Evolutionary conservation across 306 rosid species (phyloP).

Genomic region (Glycine tomentella): DNA sequence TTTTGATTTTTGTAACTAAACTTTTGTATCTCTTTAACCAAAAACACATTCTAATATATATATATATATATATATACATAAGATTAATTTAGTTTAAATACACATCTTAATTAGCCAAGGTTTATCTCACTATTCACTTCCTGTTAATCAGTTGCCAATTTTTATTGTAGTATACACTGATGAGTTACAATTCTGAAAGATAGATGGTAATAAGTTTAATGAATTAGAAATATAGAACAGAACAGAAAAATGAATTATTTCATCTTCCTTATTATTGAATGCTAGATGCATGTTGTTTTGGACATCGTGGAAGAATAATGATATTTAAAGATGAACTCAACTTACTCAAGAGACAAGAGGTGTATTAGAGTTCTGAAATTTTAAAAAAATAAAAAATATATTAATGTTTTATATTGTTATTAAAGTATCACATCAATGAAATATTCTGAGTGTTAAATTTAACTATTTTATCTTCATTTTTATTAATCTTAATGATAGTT

Average conservation of each 20-base stretch:
- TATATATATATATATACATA: background rate
- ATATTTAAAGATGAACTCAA: background rate
- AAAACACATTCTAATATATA: background rate
- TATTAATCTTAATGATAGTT: conserved; percentile 7
- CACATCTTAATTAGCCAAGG: background rate
- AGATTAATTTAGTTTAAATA: background rate
- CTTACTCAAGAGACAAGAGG: background rate
- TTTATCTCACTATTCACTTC: background rate
- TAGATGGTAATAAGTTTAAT: background rate
- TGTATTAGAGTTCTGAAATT: background rate
- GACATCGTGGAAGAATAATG: background rate
- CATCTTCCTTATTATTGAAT: conserved; percentile 13
- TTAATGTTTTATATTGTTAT: background rate
- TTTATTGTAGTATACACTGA: background rate
- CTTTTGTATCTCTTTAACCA: background rate
- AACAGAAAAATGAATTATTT: background rate
- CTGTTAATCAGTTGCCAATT: background rate
- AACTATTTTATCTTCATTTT: background rate
- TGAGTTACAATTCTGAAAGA: background rate
- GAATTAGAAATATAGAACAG: background rate
- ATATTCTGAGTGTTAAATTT: conserved; percentile 7
- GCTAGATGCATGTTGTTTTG: background rate
- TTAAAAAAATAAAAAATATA: background rate
- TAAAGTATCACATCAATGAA: background rate
- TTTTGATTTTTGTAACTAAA: background rate